Percentiles rank a stretch among this genome's conserved stretches.
phyloP scores from a whole-genome alignment of 2,329 filamentous ascomycete species.

The Cryphonectria radicalis region DNA sequence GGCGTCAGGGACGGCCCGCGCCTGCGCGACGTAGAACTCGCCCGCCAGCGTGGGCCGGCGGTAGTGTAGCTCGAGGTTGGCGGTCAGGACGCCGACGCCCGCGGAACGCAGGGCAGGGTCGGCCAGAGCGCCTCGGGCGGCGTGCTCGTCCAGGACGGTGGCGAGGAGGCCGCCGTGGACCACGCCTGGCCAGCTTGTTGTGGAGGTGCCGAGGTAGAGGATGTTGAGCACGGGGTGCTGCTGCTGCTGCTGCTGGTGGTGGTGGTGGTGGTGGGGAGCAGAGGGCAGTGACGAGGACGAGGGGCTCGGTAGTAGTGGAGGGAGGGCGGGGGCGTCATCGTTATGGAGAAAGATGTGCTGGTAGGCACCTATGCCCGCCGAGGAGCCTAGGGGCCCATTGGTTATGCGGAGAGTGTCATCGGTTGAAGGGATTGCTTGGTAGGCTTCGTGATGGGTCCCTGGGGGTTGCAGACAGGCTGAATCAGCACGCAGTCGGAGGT shows the following conservation, averaged over 20 bases:
- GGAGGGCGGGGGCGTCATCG: conserved; percentile 44
- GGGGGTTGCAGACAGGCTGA: not conserved
- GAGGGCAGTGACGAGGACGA: conserved; percentile 66
- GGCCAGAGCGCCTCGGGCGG: conserved; percentile 64
- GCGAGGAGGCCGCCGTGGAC: conserved; percentile 74
- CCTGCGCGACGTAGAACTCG: conserved; percentile 66
- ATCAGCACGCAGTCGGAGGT: not conserved
- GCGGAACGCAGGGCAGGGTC: conserved; percentile 53
- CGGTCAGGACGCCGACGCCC: conserved; percentile 48
- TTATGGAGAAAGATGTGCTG: conserved; percentile 69
- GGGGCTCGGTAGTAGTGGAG: conserved; percentile 45
- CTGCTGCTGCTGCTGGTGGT: conserved; percentile 15
- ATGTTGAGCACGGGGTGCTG: conserved; percentile 41
- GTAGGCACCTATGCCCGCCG: conserved; percentile 48
- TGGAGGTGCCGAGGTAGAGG: conserved; percentile 68
- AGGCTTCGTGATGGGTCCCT: conserved; percentile 27
- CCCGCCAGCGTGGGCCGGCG: conserved; percentile 61
- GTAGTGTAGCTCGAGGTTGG: conserved; percentile 65
- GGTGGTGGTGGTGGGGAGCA: conserved; percentile 54
- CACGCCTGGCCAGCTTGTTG: conserved; percentile 72
- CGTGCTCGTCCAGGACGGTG: conserved; percentile 70
- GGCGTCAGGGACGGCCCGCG: conserved; percentile 45
- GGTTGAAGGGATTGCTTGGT: conserved; percentile 3
- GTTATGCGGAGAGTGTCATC: conserved; percentile 40
- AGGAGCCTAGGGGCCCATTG: conserved; percentile 47